Base-by-base conservation (phyloP, 2,329 filamentous ascomycete genomes). In the Coniochaeta pulveracea region DNA sequence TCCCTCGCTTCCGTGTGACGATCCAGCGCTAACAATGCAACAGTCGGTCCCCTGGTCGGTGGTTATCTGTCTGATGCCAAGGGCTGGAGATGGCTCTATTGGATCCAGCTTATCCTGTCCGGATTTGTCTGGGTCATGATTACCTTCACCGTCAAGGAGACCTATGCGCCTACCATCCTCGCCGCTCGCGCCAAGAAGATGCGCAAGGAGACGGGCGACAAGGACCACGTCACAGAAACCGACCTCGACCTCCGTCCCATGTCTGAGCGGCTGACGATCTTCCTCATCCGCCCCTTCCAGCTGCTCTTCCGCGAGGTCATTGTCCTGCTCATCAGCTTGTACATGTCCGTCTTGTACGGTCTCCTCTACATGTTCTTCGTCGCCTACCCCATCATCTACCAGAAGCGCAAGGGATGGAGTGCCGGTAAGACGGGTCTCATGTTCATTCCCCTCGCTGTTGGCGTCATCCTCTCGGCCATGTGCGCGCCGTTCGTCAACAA, bases 111-210 rank as follows among this genome's bases (percentile, higher is more conserved):
- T 9, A 93, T 93, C 47, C 51, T 91, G 10, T 64, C 80, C 17
- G 76, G 66, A 10, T 50, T 78, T 31, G 71, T 80, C 44, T 91
- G 80, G 74, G 39, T 80, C 12, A 52, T 89, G 39, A 86, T 91
- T 54, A 80, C 78, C 19, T 88, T 93, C 56, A 91, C 84, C n/a
- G 79, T 93, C 0, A 84, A 85, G 2, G 86, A 93, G 56, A 94
- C 86, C 0, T 93, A 91, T 52, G 78, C 85, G 0, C 85, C 86
- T 0, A 81, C 75, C 0, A 76, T 94, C 33, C 71, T 95, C 11
- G 69, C 72, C 34, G 60, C 59, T 19, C 71, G 85, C 10, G 86
- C 86, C 3, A 64, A 67, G 47, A 82, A 83, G 52, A 60, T 91
- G 39, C 72, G 85, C 34, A 73, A 78, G 49, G 55, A 74, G 19